Conservation (phyloP, 2,329 filamentous ascomycete species). For the Scedosporium minutisporum region DNA sequence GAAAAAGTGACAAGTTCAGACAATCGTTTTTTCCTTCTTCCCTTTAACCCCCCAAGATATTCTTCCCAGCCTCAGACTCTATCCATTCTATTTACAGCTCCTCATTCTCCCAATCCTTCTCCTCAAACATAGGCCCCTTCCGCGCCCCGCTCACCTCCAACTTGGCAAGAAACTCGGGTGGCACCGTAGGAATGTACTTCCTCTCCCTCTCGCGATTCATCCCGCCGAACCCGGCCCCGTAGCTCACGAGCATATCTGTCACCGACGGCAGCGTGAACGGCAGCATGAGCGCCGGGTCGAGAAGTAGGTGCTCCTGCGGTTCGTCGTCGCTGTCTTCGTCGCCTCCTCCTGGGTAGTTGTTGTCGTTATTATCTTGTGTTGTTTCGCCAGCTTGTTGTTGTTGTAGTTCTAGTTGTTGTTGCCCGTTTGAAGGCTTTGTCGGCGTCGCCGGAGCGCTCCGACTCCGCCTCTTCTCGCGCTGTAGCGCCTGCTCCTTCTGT, state of each 20-base stretch:
- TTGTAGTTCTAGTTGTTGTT: conserved; percentile 18
- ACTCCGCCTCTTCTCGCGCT: conserved; percentile 44
- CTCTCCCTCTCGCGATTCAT: conserved; percentile 82
- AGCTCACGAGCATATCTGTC: conserved; percentile 94
- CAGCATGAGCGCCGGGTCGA: conserved; percentile 85
- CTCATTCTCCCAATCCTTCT: conserved; percentile 60
- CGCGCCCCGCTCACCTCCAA: conserved; percentile 54
- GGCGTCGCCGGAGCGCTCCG: conserved; percentile 36
- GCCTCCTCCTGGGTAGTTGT: background rate
- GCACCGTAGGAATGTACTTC: conserved; percentile 93
- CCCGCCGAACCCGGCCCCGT: conserved; percentile 89
- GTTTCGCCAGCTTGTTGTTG: conserved; percentile 29
- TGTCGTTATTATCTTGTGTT: background rate
- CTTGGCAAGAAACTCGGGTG: conserved; percentile 84
- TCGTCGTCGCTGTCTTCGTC: conserved; percentile 42
- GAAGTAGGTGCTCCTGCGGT: conserved; percentile 62
- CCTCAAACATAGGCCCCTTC: conserved; percentile 47
- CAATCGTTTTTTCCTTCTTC: too few relatives aligned
- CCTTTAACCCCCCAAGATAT: background rate
- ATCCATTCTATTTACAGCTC: conserved; percentile 31
- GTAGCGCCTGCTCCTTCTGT: conserved; percentile 60
- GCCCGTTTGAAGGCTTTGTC: conserved; percentile 29
- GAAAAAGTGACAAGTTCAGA: background rate
- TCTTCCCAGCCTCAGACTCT: background rate
- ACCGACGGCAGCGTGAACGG: conserved; percentile 93